Base-by-base conservation (phyloP, 2,329 filamentous ascomycete species). In the Boeremia exigua region DNA sequence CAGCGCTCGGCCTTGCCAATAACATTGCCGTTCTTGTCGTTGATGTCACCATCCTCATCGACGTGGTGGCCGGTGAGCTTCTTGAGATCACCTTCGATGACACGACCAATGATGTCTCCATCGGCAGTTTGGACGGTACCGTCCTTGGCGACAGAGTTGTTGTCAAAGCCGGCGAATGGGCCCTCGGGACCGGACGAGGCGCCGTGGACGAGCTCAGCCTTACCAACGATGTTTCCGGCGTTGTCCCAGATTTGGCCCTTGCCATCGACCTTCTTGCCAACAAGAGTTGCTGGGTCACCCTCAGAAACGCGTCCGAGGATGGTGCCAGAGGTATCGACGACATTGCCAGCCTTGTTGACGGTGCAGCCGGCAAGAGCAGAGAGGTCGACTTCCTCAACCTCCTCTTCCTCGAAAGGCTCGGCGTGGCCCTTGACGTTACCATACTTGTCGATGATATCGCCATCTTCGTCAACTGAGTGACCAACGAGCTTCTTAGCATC, bases 401-500 rank as follows among this genome's bases (percentile, higher is more conserved):
- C 83, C 53, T 76, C 76, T 57, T 80, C 77, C 56, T 83, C 78
- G 49, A 80, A 85, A 4, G 81, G 83, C 68, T 85, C 83, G n/a
- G 81, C 82, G 54, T 83, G 82, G 29, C 83, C 83, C 74, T 84
- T 84, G 62, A 83, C 79, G 56, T 84, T 85, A 54, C 84, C 86
- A 69, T 91, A 92, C 73, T 86, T 87, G 79, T 95, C 91, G 52
- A 90, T 81, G 29, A 96, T 86, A 54, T 95, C 91, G 33, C 91
- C 91, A 60, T 96, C 91, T 59, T 91, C 88, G 54, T 95, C 91
- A 15, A 95, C 91, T 8, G 81, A 68, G 42, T 90, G 88, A 14
- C 91, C 91, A 33, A 88, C 85, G 1, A 96, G 82, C 47, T 81
- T 79, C 81, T 91, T 92, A 32, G 83, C 73, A 50, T 96, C 89